phyloP scores from a whole-genome alignment of 2,329 filamentous ascomycete genomes.

The Alternaria sp. region DNA sequence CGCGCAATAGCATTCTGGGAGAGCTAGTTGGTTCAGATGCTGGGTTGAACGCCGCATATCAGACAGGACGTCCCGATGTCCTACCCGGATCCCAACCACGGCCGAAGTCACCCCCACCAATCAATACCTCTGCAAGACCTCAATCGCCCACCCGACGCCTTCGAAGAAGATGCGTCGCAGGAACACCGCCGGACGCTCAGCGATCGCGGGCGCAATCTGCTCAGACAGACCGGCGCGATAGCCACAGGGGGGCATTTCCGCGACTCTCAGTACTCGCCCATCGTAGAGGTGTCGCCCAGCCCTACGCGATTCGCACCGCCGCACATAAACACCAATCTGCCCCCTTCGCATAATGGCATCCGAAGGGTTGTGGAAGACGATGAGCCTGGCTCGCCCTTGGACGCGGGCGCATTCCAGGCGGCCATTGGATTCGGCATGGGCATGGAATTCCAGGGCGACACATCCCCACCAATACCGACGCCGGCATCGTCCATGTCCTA shows the following conservation, averaged over 20 bases:
- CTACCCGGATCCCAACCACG: constrained; percentile 56
- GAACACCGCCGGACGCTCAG: constrained; percentile 55
- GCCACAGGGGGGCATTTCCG: constrained; percentile 48
- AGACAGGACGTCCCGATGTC: constrained; percentile 53
- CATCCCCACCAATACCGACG: constrained; percentile 37
- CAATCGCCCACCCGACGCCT: constrained; percentile 48
- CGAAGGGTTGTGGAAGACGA: constrained; percentile 47
- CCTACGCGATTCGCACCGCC: constrained; percentile 46
- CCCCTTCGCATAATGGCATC: constrained; percentile 35
- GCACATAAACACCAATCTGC: constrained; percentile 47
- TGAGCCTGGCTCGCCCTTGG: constrained; percentile 50
- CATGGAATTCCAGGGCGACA: constrained; percentile 54
- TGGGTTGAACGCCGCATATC: constrained; percentile 29
- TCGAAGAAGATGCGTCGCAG: constrained; percentile 36
- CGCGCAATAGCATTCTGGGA: constrained; percentile 25
- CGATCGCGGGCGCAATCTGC: constrained; percentile 56
- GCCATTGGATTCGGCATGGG: constrained; percentile 57
- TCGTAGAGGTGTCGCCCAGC: constrained; percentile 60
- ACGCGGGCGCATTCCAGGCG: constrained; percentile 56
- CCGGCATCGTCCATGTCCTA: constrained; percentile 57
- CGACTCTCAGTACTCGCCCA: constrained; percentile 59
- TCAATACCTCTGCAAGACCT: constrained; percentile 75
- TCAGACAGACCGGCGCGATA: constrained; percentile 53
- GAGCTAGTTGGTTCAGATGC: constrained; percentile 42
- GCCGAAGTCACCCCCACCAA: constrained; percentile 58